Evolutionary conservation across 2,329 filamentous ascomycete genomes (phyloP).

Genomic region (Aspergillus sp.): DNA sequence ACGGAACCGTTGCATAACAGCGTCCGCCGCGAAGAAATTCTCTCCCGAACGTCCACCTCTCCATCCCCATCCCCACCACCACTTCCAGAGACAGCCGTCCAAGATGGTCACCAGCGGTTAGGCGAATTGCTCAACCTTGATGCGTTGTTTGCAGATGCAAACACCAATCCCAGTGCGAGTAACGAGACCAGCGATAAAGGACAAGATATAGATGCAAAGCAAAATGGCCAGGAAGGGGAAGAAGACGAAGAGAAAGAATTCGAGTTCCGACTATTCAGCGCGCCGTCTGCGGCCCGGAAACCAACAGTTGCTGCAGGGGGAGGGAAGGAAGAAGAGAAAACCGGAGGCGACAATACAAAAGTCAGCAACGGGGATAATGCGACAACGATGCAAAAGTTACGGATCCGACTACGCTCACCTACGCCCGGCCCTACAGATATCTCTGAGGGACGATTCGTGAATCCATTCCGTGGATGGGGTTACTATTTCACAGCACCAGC

Average conservation of each 20-base stretch:
- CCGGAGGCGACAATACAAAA: background rate
- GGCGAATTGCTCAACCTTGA: conserved; percentile 28
- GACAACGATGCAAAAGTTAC: conserved; percentile 27
- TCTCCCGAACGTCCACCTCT: conserved; percentile 22
- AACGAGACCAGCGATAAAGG: background rate
- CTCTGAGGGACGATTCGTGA: conserved; percentile 30
- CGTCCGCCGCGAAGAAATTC: conserved; percentile 30
- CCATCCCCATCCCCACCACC: conserved; percentile 23
- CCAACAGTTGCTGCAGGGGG: conserved; percentile 1
- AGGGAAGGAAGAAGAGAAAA: background rate
- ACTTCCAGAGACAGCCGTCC: conserved; percentile 15
- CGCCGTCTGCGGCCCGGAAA: conserved; percentile 9
- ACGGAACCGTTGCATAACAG: conserved; percentile 10
- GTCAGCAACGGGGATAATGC: too few species aligned
- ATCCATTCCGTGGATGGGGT: conserved; percentile 35
- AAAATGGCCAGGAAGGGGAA: conserved; percentile 2
- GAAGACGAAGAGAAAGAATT: conserved; percentile 37
- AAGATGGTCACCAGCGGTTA: conserved; percentile 25
- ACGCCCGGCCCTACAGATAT: conserved; percentile 21
- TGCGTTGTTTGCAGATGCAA: conserved; percentile 8
- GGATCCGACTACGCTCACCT: conserved; percentile 33
- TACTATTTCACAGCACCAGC: conserved; percentile 34
- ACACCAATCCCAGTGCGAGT: background rate
- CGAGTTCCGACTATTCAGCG: conserved; percentile 36
- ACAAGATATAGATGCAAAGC: conserved; percentile 3